Evolutionary conservation across 371 early-diverging fungal species (phyloP).

Genomic region (Zychaea mexicana): DNA sequence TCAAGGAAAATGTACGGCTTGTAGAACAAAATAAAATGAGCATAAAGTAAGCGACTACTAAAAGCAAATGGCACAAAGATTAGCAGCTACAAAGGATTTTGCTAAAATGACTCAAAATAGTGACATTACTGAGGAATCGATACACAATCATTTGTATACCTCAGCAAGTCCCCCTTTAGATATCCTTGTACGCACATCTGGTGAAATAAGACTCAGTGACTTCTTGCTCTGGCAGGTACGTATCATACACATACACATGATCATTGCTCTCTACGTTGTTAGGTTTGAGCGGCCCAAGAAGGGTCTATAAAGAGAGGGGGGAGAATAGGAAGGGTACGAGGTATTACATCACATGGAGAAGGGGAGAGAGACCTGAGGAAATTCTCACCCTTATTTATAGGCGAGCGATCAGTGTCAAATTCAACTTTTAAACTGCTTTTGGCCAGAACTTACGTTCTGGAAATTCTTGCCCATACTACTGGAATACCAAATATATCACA

Average conservation of each 20-base stretch:
- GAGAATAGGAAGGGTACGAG: too few species aligned
- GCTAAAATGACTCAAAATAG: too few species aligned
- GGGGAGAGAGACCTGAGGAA: too few species aligned
- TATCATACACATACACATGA: too few species aligned
- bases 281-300: background rate
- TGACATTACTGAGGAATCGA: constrained; percentile 62
- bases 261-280: background rate
- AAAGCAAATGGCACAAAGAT: too few species aligned
- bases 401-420: constrained; percentile 71
- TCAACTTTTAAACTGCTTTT: constrained; percentile 84
- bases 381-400: too few species aligned
- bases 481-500: constrained; percentile 72
- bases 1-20: constrained; percentile 50
- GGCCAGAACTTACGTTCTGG: constrained; percentile 96
- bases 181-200: constrained; percentile 96
- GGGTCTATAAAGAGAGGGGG: background rate
- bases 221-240: constrained; percentile 97
- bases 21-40: constrained; percentile 58
- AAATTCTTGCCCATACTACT: constrained; percentile 81
- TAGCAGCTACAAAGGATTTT: background rate
- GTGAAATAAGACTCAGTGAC: constrained; percentile 96
- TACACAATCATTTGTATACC: constrained; percentile 74
- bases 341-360: too few species aligned
- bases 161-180: constrained; percentile 82
- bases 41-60: constrained; percentile 41